Base-by-base conservation (phyloP, 345 rosid species). In the Microthlaspi erraticum region DNA sequence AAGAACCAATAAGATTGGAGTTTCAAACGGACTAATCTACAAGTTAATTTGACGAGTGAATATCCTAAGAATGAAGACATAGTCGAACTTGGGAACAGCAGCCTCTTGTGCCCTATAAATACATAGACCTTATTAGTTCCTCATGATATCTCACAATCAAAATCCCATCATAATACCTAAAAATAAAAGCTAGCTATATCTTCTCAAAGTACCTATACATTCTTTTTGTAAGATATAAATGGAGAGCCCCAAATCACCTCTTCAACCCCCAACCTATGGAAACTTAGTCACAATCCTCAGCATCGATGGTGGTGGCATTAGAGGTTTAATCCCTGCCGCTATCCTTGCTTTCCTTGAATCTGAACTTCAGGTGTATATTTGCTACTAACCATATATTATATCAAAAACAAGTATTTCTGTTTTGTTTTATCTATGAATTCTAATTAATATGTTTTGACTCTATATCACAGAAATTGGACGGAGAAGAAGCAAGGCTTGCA, bases 231-330 rank as follows among this genome's bases (percentile, higher is more conserved):
- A 55, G 20, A 61, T 53, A 10, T 33, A 72, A 60, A 70, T 72
- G 64, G 87, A 78, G 3, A 77, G 78, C 53, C 85, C 86, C 10
- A 65, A 66, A 71, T 77, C 86, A 18, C 87, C 87, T 31, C 69
- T 84, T 5, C 91, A 84, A 34, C 86, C 85, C 29, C 88, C 90
- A 3, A 80, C 87, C 13, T 71, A 60, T 44, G 89, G 90, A 55
- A 74, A 78, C 63, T 43, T 79, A 23, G 42, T 91, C 32, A 91
- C 90, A 10, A 56, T 91, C 55, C 94, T 88, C 13, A 85, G 91
- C 72, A 88, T 88, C 7, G 95, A 91, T 26, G 97, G 97, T 4
- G 95, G 97, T 19, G 97, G 97, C 7, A 81, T 88, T 10, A 78
- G 95, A 80, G 97, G 95, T 39, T 41, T 91, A 7, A 84, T 91